phyloP scores from a whole-genome alignment of 2,329 filamentous ascomycete species.

The Penicillium palitans region DNA sequence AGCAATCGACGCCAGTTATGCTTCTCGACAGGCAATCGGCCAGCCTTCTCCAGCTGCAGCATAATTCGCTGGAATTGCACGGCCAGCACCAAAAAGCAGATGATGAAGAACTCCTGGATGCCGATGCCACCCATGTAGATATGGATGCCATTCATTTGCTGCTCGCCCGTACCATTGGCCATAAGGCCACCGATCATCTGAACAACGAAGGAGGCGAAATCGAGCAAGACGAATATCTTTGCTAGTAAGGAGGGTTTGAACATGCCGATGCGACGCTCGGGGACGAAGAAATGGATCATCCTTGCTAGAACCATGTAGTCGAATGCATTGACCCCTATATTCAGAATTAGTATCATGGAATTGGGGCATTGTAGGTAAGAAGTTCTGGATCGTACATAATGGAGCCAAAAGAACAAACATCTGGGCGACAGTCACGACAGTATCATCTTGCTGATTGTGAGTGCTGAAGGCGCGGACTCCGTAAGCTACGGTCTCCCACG shows the following conservation, averaged over 20 bases:
- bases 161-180: neutral
- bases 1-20: conserved; percentile 2
- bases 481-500: conserved; percentile 48
- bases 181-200: conserved; percentile 23
- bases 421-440: neutral
- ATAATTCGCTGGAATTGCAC: conserved; percentile 49
- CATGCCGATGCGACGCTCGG: conserved; percentile 38
- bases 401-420: conserved; percentile 14
- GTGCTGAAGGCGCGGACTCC: conserved; percentile 29
- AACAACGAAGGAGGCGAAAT: conserved; percentile 33
- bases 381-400: neutral
- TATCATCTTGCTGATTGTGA: neutral
- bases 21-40: neutral
- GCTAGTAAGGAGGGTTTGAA: conserved; percentile 43
- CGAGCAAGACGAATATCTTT: conserved; percentile 44
- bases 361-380: neutral
- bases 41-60: conserved; percentile 32
- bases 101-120: conserved; percentile 57
- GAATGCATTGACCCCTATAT: conserved; percentile 46
- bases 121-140: conserved; percentile 37
- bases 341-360: neutral
- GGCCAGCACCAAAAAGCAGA: conserved; percentile 52
- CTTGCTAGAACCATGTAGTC: conserved; percentile 50
- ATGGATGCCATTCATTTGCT: conserved; percentile 24
- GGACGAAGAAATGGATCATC: conserved; percentile 49